A percentile compares a stretch with the other conserved stretches of the same genome.
Conservation (phyloP, 2,329 filamentous ascomycete species). For the Cordyceps militaris region DNA sequence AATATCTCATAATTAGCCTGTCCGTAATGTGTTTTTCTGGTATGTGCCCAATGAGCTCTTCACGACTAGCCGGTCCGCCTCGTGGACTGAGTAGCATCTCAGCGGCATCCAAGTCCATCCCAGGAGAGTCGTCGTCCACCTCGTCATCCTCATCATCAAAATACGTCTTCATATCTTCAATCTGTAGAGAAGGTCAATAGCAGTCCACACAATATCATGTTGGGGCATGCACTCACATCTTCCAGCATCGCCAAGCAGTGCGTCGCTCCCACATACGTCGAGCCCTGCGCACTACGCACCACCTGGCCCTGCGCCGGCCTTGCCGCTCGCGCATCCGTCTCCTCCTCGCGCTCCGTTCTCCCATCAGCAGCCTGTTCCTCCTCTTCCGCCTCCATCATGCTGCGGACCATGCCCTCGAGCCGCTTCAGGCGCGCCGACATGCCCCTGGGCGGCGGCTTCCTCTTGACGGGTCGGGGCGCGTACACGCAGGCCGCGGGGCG, state of each 20-base stretch:
- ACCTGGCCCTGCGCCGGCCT: slow-evolving; percentile 33
- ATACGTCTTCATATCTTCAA: slow-evolving; percentile 52
- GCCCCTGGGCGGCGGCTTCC: slow-evolving; percentile 35
- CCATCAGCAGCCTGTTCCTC: slow-evolving; percentile 2
- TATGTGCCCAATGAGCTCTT: slow-evolving; percentile 41
- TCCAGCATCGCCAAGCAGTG: slow-evolving; percentile 55
- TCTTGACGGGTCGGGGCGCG: slow-evolving; percentile 38
- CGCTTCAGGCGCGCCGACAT: slow-evolving; percentile 48
- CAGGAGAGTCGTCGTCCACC: slow-evolving; percentile 27
- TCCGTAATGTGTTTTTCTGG: slow-evolving; percentile 42
- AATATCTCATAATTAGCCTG: slow-evolving; percentile 45
- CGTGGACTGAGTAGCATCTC: slow-evolving; percentile 38
- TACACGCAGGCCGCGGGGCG: slow-evolving; percentile 41
- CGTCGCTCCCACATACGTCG: slow-evolving; percentile 51
- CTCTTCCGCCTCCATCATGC: slow-evolving; percentile 41
- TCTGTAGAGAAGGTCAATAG: slow-evolving; percentile 30
- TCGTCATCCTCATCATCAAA: slow-evolving; percentile 42
- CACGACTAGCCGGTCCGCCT: slow-evolving; percentile 32
- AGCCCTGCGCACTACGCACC: slow-evolving; percentile 34
- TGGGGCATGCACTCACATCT: slow-evolving; percentile 36
- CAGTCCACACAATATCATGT: background rate
- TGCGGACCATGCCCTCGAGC: slow-evolving; percentile 51
- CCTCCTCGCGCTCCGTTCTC: background rate
- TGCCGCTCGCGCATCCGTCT: slow-evolving; percentile 14
- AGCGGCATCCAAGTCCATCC: slow-evolving; percentile 29